phyloP scores from a whole-genome alignment of 805 yeast genomes.

The Ogataea populi-albae region DNA sequence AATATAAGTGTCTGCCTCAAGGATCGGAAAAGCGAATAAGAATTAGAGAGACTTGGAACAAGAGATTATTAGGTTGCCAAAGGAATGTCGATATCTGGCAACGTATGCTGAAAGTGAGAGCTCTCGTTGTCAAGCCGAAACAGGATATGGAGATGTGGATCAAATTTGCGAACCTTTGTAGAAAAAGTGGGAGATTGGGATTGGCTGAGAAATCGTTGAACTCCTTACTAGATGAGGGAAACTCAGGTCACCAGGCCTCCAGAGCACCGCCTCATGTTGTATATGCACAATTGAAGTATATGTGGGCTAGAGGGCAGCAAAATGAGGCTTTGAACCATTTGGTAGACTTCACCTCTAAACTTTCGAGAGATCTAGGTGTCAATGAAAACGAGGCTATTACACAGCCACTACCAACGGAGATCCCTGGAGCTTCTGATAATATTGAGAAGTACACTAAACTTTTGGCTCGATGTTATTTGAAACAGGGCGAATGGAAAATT shows the following conservation, averaged over 20 bases:
- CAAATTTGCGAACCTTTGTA: conserved; percentile 91
- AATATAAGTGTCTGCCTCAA: conserved; percentile 80
- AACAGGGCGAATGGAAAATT: conserved; percentile 98
- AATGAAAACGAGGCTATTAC: conserved; percentile 84
- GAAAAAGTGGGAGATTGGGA: conserved; percentile 90
- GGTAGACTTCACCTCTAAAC: conserved; percentile 84
- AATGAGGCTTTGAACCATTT: conserved; percentile 82
- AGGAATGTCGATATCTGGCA: conserved; percentile 99
- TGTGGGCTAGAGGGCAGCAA: conserved; percentile 95
- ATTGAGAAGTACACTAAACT: conserved; percentile 80
- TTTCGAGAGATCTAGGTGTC: conserved; percentile 85
- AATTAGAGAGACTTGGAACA: conserved; percentile 91
- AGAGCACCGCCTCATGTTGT: conserved; percentile 96
- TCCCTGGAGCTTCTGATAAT: conserved; percentile 69
- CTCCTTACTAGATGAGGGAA: conserved; percentile 68
- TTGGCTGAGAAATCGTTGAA: conserved; percentile 90
- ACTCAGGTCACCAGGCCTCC: conserved; percentile 39
- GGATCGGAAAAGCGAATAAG: conserved; percentile 74
- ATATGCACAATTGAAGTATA: conserved; percentile 91
- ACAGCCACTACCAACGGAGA: conserved; percentile 74
- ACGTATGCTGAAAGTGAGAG: conserved; percentile 86
- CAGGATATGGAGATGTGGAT: conserved; percentile 98
- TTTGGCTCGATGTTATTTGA: conserved; percentile 89
- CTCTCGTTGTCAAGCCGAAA: conserved; percentile 89
- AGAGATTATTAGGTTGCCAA: conserved; percentile 88